Evolutionary conservation across 2,329 filamentous ascomycete species (phyloP).

Genomic region (Hypoxylon sp.): DNA sequence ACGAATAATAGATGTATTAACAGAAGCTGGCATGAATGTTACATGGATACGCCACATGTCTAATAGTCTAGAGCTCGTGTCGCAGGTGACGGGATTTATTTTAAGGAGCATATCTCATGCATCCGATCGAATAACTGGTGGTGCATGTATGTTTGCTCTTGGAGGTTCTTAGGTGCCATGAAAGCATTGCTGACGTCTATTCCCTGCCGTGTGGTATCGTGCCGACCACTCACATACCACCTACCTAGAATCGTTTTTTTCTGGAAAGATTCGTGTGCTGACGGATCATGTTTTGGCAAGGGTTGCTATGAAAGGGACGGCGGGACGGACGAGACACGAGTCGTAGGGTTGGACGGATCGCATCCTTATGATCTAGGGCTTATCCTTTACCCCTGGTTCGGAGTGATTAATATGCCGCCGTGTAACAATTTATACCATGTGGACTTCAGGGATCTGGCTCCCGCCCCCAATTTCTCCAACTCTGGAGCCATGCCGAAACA

Average conservation of each 20-base stretch:
- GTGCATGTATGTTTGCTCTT: constrained; percentile 24
- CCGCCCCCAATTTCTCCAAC: constrained; percentile 43
- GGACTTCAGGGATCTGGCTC: constrained; percentile 38
- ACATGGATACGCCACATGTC: not conserved
- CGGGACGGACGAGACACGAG: constrained; percentile 22
- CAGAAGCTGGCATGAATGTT: constrained; percentile 6
- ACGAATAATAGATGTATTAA: not conserved
- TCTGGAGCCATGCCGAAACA: constrained; percentile 36
- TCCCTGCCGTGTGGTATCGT: constrained; percentile 3
- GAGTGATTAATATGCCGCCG: constrained; percentile 48
- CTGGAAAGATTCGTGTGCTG: constrained; percentile 15
- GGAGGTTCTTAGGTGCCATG: constrained; percentile 24
- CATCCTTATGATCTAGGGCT: constrained; percentile 47
- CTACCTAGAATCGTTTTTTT: constrained; percentile 16
- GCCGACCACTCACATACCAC: constrained; percentile 1
- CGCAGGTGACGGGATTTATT: constrained; percentile 24
- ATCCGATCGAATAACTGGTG: constrained; percentile 16
- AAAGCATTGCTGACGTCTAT: constrained; percentile 31
- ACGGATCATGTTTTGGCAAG: constrained; percentile 25
- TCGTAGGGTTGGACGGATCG: constrained; percentile 38
- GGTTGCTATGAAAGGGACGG: constrained; percentile 4
- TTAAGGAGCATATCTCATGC: constrained; percentile 26
- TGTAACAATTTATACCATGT: constrained; percentile 38
- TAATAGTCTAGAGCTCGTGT: not conserved
- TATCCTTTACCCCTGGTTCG: constrained; percentile 46